A percentile compares a stretch with the other conserved stretches of the same genome.
These are phyloP conservation scores for Claviceps maximensis DNA, from an alignment of 2,329 filamentous ascomycete species.

Conservation along the genomic window DNA sequence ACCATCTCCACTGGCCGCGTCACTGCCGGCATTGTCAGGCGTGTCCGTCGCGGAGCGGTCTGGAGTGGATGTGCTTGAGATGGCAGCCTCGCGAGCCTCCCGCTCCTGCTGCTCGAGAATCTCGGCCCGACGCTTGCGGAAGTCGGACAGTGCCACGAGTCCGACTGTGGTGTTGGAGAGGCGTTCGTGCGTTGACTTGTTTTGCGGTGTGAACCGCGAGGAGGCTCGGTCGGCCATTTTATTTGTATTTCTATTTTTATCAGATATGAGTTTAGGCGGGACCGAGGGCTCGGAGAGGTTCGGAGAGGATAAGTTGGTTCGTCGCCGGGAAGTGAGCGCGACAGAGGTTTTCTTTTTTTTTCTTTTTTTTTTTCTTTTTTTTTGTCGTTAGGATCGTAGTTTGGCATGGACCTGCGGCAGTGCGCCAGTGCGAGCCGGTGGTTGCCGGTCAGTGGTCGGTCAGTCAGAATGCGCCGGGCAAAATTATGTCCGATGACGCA, in stretches of 20 bases:
- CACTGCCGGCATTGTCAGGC: slow-evolving; percentile 29
- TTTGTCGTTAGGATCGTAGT: not conserved
- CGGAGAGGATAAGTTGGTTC: too few species aligned
- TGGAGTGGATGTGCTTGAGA: slow-evolving; percentile 32
- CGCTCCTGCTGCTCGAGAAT: slow-evolving; percentile 84
- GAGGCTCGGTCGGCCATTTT: slow-evolving; percentile 19
- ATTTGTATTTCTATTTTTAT: not conserved
- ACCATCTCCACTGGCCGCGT: slow-evolving; percentile 15
- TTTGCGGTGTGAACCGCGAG: slow-evolving; percentile 62
- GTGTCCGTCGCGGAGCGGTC: slow-evolving; percentile 36
- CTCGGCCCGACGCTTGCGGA: slow-evolving; percentile 88
- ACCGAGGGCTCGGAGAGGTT: too few species aligned
- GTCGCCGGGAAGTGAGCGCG: too few species aligned
- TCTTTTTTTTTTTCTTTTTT: not conserved
- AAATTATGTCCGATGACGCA: too few species aligned
- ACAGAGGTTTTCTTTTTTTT: too few species aligned
- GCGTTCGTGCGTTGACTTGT: slow-evolving; percentile 64
- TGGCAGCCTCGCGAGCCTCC: slow-evolving; percentile 53
- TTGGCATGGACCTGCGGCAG: not conserved
- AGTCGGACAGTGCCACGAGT: slow-evolving; percentile 82
- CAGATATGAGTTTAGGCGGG: too few species aligned
- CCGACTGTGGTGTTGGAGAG: slow-evolving; percentile 81
- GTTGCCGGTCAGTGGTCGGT: too few species aligned
- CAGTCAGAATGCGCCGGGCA: not conserved
- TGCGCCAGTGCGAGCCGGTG: too few species aligned